phyloP scores from a whole-genome alignment of 495 filamentous ascomycete species.

The Aspergillus nanangensis region DNA sequence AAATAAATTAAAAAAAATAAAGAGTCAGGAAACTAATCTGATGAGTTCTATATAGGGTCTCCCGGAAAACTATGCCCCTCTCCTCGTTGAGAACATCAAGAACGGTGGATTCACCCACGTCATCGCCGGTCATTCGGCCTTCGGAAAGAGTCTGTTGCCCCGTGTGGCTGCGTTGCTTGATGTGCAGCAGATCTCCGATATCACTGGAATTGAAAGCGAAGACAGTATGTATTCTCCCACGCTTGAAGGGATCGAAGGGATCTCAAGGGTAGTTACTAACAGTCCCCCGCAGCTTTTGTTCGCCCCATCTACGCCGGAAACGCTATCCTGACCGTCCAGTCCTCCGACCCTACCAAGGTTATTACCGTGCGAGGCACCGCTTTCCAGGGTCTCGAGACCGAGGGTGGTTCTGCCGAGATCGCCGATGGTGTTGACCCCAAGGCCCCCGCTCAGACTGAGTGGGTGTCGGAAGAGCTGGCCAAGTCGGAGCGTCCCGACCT shows the following conservation, averaged over 20 bases:
- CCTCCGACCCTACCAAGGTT: slow-evolving; percentile 77
- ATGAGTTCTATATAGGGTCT: slow-evolving; percentile 56
- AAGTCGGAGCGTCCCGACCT: slow-evolving; percentile 95
- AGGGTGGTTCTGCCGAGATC: slow-evolving; percentile 46
- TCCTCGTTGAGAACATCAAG: slow-evolving; percentile 94
- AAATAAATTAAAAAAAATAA: neutral
- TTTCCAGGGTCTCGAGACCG: slow-evolving; percentile 55
- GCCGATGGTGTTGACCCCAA: slow-evolving; percentile 53
- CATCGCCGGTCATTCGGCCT: slow-evolving; percentile 85
- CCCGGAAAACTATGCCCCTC: slow-evolving; percentile 89
- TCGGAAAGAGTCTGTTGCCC: slow-evolving; percentile 95
- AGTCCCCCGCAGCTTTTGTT: slow-evolving; percentile 63
- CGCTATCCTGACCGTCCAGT: slow-evolving; percentile 95
- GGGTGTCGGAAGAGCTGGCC: slow-evolving; percentile 89
- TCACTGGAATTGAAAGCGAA: slow-evolving; percentile 80
- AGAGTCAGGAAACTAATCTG: slow-evolving; percentile 1
- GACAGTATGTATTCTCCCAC: slow-evolving; percentile 58
- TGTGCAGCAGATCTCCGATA: slow-evolving; percentile 87
- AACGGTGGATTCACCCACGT: slow-evolving; percentile 89
- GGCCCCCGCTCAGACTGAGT: slow-evolving; percentile 65
- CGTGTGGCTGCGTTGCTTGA: slow-evolving; percentile 92
- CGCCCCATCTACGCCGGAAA: slow-evolving; percentile 98
- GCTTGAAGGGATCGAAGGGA: neutral
- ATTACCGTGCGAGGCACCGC: slow-evolving; percentile 91
- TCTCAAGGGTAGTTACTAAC: slow-evolving; percentile 10